A percentile compares a stretch with the other conserved stretches of the same genome.
Conservation (phyloP, 108 stramenopile genomes). For the Asterionellopsis glacialis region DNA sequence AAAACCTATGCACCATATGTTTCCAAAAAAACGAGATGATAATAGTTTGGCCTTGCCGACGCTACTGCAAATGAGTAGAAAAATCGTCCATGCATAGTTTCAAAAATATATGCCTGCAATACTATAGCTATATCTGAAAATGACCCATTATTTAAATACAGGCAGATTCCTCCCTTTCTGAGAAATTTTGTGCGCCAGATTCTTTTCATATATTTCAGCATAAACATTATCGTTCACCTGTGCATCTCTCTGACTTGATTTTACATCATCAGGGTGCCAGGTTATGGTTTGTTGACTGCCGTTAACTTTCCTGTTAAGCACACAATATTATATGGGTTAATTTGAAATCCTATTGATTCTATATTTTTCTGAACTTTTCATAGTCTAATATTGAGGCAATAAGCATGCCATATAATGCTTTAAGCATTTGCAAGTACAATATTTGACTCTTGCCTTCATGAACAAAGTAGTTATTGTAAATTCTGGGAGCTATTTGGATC, state of each 20-base stretch:
- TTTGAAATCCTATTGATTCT: neutral
- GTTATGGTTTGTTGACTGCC: slow-evolving; percentile 21
- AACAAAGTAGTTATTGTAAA: neutral
- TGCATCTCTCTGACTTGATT: slow-evolving; percentile 22
- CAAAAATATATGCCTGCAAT: no score
- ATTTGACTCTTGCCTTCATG: slow-evolving; percentile 14
- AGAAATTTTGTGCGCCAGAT: neutral
- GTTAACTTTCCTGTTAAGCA: slow-evolving; percentile 17
- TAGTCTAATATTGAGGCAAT: slow-evolving; percentile 28
- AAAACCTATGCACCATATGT: no score
- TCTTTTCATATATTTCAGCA: slow-evolving; percentile 1
- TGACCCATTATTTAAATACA: no score
- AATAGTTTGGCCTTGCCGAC: no score
- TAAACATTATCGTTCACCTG: slow-evolving; percentile 4
- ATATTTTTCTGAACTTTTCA: slow-evolving; percentile 10
- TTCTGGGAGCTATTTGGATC: neutral
- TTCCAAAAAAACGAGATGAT: no score
- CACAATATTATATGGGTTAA: slow-evolving; percentile 10
- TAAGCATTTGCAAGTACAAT: no score
- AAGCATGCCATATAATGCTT: slow-evolving; percentile 27
- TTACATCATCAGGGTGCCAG: slow-evolving; percentile 41
- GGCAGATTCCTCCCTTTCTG: no score
- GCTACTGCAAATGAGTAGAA: no score
- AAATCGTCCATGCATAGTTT: no score
- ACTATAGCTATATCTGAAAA: no score